These are phyloP conservation scores for Diplodia mutila DNA, from an alignment of 2,329 filamentous ascomycete species.

Conservation along the genomic window DNA sequence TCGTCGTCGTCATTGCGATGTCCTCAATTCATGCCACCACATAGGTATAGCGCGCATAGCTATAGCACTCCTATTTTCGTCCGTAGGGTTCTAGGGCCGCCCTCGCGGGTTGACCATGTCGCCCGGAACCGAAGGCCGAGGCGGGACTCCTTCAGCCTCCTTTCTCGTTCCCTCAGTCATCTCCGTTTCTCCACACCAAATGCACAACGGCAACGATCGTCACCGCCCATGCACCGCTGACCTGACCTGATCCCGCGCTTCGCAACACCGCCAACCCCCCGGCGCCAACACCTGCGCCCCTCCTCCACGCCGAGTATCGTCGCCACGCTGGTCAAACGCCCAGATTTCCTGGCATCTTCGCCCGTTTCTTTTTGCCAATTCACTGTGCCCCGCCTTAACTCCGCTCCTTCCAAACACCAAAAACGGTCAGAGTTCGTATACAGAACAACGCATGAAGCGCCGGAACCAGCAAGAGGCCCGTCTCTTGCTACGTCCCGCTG, in stretches of 20 bases:
- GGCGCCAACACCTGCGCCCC: neutral
- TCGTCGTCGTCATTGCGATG: neutral
- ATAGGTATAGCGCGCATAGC: neutral
- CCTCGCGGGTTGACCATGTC: neutral
- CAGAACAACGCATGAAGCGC: conserved; percentile 9
- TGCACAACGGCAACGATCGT: conserved; percentile 11
- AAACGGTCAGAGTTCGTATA: neutral
- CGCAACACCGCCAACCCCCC: neutral
- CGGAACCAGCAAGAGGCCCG: conserved; percentile 6
- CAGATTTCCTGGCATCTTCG: neutral
- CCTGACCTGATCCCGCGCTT: neutral
- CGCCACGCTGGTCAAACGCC: conserved; percentile 1
- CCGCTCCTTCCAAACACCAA: neutral
- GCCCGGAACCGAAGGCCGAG: neutral
- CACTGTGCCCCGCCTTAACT: neutral
- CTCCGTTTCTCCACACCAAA: conserved; percentile 14
- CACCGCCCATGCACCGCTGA: neutral
- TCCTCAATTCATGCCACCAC: neutral
- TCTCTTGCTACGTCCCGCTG: neutral
- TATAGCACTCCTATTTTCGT: conserved; percentile 6
- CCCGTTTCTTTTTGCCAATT: no score
- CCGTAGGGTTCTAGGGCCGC: neutral
- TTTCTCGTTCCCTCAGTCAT: conserved; percentile 18
- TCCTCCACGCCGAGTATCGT: neutral
- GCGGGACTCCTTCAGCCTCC: conserved; percentile 13